Evolutionary conservation across 495 filamentous ascomycete genomes (phyloP), one percentile per base, ranked within the genome.

Genomic region (Lophiotrema nucula): DNA sequence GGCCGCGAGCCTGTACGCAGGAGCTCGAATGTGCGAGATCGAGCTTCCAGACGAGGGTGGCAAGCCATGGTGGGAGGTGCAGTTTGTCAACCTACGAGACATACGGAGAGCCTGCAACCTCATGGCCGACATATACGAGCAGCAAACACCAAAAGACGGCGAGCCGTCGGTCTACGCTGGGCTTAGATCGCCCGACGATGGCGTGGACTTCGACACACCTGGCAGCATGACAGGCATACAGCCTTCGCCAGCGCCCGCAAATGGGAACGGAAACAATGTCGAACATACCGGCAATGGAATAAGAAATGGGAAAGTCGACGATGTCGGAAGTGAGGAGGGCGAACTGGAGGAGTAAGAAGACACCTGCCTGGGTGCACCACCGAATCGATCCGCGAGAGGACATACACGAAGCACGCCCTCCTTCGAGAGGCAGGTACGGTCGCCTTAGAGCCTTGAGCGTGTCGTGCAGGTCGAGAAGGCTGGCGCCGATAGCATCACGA

Each of bases 61-160:
- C n/a, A 78, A 82, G 59, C 78, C 90, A 1, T 98, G 93, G 93
- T 98, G 93, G 93, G 81, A 87, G 62, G 69, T 82, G 61, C 72
- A 87, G 73, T 73, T 81, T 35, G 78, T 91, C 56, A 66, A 80
- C 63, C 65, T 90, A 69, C 69, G 77, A 54, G 73, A 85, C 69
- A 79, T 92, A 66, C 72, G 76, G 55, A 70, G 81, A 58, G 89
- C 87, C 19, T 84, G 88, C 60, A 80, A 81, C 39, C 72, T 86
- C 42, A 85, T 96, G 70, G 79, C 79, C n/a, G 79, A 86, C 28
- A 81, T 89, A 47, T 96, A 92, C 71, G 79, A 86, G 58, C 81
- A 64, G 45, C 31, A 28, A 56, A 27, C 56, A 19, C n/a, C n/a
- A 21, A 60, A 60, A 37, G 65, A 67, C 24, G 67, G 62, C n/a